Evolutionary conservation across 768 basidiomycete species (phyloP), one percentile per base, ranked within the genome.

Genomic region (Russula earlei): DNA sequence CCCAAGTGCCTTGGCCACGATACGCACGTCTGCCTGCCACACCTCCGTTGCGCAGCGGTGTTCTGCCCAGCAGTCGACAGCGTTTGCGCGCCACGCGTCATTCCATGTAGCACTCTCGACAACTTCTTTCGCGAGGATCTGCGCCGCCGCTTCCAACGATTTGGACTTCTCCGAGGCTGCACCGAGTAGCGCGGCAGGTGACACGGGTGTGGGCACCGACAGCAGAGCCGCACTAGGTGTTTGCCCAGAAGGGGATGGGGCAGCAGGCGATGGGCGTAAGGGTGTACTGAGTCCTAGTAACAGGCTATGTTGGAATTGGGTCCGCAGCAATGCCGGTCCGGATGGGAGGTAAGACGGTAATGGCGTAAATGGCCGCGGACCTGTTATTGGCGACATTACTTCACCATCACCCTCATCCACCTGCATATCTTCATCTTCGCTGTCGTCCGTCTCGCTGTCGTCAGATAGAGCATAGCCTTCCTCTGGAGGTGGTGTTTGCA

Each of bases 141-240:
- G 74, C 4, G 81, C 87, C 1, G 81, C 80, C 0, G 80, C 78
- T 65, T 89, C 87, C 22, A 91, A 70, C 1, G 79, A 79, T 65
- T 80, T 83, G 3, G 79, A 77, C 58, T 81, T 81, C 65, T 87
- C 87, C 4, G 79, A 78, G 1, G 80, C 72, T 1, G 79, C 76
- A 4, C 84, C 84, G 31, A 87, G 70, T 0, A 74, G 73, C 1
- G 85, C 84, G 4, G 86, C 87, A 19, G 90, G 90, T 0, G 89
- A 91, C 3, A 91, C 87, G 1, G 90, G 90, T 0, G 90, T 92
- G 1, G 87, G 88, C 0, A 84, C 88, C n/a, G 78, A 77, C 3
- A 73, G 72, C 3, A 70, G 70, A 4, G 63, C 70, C 31, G 74
- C 65, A 14, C 73, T 67, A 15, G 71, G 65, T 0, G 74, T 55